These are phyloP conservation scores for Scutellaria barbata DNA, from an alignment of 257 asterid species.

Conservation along the genomic window DNA sequence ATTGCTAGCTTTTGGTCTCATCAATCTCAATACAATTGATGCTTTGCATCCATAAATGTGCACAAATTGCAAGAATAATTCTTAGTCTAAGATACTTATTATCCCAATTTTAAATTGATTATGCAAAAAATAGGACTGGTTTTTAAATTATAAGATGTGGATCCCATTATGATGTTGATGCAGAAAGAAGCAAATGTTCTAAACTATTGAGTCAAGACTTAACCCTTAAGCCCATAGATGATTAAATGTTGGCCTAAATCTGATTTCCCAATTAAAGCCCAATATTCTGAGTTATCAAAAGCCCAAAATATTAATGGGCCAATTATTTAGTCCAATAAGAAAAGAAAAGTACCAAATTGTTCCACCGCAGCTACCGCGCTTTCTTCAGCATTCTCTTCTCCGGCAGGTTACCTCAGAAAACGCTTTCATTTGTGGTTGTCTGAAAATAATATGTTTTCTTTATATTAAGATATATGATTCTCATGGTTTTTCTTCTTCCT, in stretches of 20 bases:
- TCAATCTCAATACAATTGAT: slow-evolving; percentile 20
- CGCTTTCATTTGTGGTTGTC: slow-evolving; percentile 16
- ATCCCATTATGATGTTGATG: slow-evolving; percentile 23
- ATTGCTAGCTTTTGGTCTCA: slow-evolving; percentile 29
- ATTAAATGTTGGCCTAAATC: neutral
- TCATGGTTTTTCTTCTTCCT: neutral
- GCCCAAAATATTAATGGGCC: neutral
- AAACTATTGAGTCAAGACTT: neutral
- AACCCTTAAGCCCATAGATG: neutral
- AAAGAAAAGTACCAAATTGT: neutral
- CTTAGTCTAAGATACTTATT: neutral
- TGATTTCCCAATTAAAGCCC: neutral
- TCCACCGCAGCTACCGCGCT: slow-evolving; percentile 27
- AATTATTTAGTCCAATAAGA: neutral
- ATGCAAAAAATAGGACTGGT: neutral
- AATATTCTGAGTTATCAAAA: neutral
- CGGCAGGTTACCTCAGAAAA: slow-evolving; percentile 36
- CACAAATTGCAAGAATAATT: slow-evolving; percentile 25
- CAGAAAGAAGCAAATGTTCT: slow-evolving; percentile 20
- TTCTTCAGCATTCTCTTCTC: slow-evolving; percentile 34
- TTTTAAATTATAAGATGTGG: neutral
- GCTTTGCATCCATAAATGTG: slow-evolving; percentile 18
- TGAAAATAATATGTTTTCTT: neutral
- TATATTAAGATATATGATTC: neutral
- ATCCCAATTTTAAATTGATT: neutral